phyloP scores from a whole-genome alignment of 2,329 filamentous ascomycete genomes.

The Coniochaeta sp. region DNA sequence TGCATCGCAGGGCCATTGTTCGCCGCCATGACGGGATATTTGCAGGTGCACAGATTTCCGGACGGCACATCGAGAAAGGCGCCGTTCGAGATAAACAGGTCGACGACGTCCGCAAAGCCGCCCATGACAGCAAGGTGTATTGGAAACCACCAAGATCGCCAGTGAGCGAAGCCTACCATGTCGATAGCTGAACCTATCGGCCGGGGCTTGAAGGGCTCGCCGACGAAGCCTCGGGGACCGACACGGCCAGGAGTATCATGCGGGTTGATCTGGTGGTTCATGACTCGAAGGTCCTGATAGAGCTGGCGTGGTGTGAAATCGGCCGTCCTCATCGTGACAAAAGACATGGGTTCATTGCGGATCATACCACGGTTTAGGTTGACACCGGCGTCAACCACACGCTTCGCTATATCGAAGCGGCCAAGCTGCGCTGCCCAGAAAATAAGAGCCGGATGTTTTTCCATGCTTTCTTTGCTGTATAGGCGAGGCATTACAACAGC shows the following conservation, averaged over 20 bases:
- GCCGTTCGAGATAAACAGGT: background rate
- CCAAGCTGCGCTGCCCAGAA: slow-evolving; percentile 6
- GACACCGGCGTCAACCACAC: background rate
- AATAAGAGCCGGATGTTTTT: slow-evolving; percentile 3
- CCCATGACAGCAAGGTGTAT: background rate
- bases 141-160: background rate
- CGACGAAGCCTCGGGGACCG: background rate
- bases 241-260: background rate
- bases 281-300: background rate
- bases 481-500: slow-evolving; percentile 4
- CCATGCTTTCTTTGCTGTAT: background rate
- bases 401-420: background rate
- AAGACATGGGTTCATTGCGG: background rate
- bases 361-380: slow-evolving; percentile 1
- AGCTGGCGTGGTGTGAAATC: background rate
- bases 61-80: background rate
- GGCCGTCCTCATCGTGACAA: background rate
- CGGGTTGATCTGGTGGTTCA: background rate
- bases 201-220: background rate
- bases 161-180: background rate
- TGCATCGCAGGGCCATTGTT: background rate
- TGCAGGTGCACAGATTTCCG: slow-evolving; percentile 5
- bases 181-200: background rate
- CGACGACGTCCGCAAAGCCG: background rate
- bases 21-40: background rate